Percentiles rank a stretch among this genome's conserved stretches.
These are phyloP conservation scores for Lepidium africanum DNA, from an alignment of 345 rosid genomes.

Conservation along the genomic window DNA sequence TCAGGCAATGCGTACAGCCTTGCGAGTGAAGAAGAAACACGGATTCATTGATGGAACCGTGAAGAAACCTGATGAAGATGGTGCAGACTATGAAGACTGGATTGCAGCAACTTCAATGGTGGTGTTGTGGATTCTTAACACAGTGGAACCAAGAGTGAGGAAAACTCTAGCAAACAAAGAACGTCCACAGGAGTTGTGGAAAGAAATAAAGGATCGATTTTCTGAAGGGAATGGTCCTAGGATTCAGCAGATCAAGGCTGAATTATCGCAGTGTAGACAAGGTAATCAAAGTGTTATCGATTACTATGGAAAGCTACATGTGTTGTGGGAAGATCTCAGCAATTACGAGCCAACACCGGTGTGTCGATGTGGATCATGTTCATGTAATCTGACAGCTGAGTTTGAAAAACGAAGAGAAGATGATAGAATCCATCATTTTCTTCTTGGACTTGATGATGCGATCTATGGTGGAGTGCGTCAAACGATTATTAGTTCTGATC, in stretches of 20 bases:
- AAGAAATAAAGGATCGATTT: background rate
- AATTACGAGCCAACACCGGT: background rate
- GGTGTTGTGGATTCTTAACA: background rate
- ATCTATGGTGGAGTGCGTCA: background rate
- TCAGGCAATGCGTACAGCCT: background rate
- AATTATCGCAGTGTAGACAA: background rate
- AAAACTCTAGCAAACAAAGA: background rate
- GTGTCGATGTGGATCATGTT: background rate
- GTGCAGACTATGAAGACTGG: background rate
- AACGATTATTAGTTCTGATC: background rate
- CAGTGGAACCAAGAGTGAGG: background rate
- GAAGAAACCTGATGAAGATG: background rate
- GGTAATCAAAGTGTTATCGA: too few species aligned
- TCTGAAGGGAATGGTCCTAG: background rate
- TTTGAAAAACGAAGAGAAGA: background rate
- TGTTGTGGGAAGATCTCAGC: too few species aligned
- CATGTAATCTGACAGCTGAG: background rate
- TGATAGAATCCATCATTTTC: background rate
- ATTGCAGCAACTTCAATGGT: background rate
- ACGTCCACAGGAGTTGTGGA: background rate
- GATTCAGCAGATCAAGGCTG: background rate
- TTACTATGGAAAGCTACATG: too few species aligned
- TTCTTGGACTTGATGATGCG: background rate
- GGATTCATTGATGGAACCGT: background rate
- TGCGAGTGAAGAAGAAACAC: background rate